Evolutionary conservation across 129 eudicot species (phyloP).

Genomic region (Pseudognaphalium luteoalbum): DNA sequence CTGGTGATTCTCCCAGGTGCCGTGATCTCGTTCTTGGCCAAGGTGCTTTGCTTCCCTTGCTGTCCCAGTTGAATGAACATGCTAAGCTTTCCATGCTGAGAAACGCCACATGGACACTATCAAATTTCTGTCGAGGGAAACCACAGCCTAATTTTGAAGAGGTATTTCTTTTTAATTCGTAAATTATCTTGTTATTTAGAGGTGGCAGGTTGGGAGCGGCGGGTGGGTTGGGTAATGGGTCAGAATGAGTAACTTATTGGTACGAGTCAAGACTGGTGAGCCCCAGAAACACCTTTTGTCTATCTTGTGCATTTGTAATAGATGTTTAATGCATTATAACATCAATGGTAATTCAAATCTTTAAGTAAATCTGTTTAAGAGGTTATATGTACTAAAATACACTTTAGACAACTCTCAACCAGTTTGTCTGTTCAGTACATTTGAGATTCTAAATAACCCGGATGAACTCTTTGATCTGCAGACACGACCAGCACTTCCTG

Average conservation of each 20-base stretch:
- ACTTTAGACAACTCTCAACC: not conserved
- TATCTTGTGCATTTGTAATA: not conserved
- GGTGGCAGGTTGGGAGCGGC: not conserved
- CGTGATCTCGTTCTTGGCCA: conserved; percentile 81
- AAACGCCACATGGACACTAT: conserved; percentile 93
- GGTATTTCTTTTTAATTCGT: conserved; percentile 33
- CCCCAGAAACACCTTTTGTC: not conserved
- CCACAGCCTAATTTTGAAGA: conserved; percentile 90
- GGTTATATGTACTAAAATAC: not conserved
- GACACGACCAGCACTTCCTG: conserved; percentile 89
- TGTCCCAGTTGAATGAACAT: conserved; percentile 71
- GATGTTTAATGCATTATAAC: not conserved
- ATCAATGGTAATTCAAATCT: too few species aligned
- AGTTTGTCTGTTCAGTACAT: not conserved
- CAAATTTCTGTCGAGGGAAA: conserved; percentile 89
- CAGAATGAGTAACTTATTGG: not conserved
- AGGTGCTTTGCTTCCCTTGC: conserved; percentile 80
- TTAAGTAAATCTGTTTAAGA: not conserved
- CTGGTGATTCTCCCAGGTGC: conserved; percentile 88
- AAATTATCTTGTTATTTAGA: not conserved
- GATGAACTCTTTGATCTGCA: conserved; percentile 27
- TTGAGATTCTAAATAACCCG: not conserved
- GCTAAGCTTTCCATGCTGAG: conserved; percentile 88
- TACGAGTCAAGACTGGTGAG: not conserved
- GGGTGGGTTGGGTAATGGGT: not conserved